A percentile compares a stretch with the other conserved stretches of the same genome.
Conservation (phyloP, 495 filamentous ascomycete genomes). For the Usnea hakonensis region DNA sequence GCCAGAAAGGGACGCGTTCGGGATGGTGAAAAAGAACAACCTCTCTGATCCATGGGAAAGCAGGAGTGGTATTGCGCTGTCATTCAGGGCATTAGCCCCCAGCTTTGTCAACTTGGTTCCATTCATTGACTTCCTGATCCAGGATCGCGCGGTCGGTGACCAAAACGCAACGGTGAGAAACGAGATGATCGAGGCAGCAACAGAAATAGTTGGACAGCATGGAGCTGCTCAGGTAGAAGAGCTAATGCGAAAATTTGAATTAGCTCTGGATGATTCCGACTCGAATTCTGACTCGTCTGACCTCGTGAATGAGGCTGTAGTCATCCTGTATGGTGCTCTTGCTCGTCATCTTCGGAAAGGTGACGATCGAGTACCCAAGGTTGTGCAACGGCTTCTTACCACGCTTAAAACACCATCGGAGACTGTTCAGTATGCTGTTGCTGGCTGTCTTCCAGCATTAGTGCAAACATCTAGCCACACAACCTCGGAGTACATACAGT, state of each 20-base stretch:
- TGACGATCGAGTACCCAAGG: slow-evolving; percentile 74
- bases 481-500: slow-evolving; percentile 68
- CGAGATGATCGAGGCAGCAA: slow-evolving; percentile 92
- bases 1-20: slow-evolving; percentile 80
- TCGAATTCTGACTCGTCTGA: slow-evolving; percentile 71
- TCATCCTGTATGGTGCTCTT: slow-evolving; percentile 91
- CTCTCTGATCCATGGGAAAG: slow-evolving; percentile 81
- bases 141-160: slow-evolving; percentile 75
- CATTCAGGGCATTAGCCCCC: slow-evolving; percentile 70
- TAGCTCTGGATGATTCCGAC: slow-evolving; percentile 71
- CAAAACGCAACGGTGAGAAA: slow-evolving; percentile 64
- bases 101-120: slow-evolving; percentile 62
- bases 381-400: slow-evolving; percentile 72
- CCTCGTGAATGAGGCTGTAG: slow-evolving; percentile 88
- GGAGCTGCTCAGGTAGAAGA: slow-evolving; percentile 75
- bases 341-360: slow-evolving; percentile 78
- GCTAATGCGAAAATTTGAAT: slow-evolving; percentile 86
- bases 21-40: slow-evolving; percentile 83
- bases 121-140: slow-evolving; percentile 79
- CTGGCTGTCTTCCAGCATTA: slow-evolving; percentile 84
- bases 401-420: slow-evolving; percentile 95
- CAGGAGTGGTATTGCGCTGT: slow-evolving; percentile 77
- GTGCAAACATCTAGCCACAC: slow-evolving; percentile 72
- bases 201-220: slow-evolving; percentile 66
- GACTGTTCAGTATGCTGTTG: slow-evolving; percentile 90